Conservation (phyloP, 2,329 filamentous ascomycete genomes). For the Penicillium sclerotigenum region DNA sequence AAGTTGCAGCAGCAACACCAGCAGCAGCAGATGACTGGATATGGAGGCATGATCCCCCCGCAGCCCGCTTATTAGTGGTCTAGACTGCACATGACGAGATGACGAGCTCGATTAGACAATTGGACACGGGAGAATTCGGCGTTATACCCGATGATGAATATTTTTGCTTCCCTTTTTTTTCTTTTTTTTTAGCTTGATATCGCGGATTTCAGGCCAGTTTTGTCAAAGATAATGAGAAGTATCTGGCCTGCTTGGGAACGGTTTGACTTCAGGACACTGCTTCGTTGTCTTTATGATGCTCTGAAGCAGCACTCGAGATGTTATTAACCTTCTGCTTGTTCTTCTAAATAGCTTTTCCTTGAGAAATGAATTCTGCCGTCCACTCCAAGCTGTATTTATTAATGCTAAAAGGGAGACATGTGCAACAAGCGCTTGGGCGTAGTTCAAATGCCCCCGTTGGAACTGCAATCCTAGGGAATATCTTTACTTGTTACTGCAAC, state of each 20-base stretch:
- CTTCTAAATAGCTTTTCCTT: neutral
- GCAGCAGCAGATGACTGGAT: constrained; percentile 39
- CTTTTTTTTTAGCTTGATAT: constrained; percentile 3
- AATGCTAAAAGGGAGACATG: neutral
- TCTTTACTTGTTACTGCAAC: neutral
- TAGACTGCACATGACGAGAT: constrained; percentile 26
- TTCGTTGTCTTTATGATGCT: neutral
- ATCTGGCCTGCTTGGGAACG: neutral
- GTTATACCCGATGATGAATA: constrained; percentile 28
- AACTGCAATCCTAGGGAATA: neutral
- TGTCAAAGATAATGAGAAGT: neutral
- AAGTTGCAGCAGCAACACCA: constrained; percentile 46
- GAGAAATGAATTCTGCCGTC: neutral
- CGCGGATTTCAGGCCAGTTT: neutral
- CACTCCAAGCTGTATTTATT: neutral
- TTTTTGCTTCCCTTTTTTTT: constrained; percentile 11
- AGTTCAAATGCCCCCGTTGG: neutral
- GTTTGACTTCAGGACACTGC: neutral
- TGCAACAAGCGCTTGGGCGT: neutral
- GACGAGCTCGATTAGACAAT: constrained; percentile 26
- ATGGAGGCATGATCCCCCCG: constrained; percentile 39
- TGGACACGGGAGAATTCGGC: constrained; percentile 31
- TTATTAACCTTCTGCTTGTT: neutral
- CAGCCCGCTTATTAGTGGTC: constrained; percentile 34
- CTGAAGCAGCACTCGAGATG: neutral